Evolutionary conservation across 345 rosid genomes (phyloP).

Genomic region (Adansonia digitata): DNA sequence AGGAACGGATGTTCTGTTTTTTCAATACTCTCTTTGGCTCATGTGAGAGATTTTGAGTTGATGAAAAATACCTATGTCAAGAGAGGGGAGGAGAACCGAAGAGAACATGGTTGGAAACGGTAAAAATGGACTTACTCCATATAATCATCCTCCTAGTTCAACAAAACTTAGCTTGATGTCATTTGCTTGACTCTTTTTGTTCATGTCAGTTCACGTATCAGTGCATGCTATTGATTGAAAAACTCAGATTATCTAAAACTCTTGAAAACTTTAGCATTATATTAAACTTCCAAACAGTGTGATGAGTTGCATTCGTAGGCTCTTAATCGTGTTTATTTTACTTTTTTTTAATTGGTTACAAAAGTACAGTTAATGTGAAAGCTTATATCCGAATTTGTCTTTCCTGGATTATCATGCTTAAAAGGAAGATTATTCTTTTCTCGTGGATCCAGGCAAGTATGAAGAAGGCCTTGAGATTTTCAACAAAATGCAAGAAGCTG

Average conservation of each 20-base stretch:
- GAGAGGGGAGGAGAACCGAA: background rate
- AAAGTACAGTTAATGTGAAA: background rate
- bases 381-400: background rate
- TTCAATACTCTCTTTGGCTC: background rate
- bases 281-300: background rate
- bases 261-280: background rate
- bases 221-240: background rate
- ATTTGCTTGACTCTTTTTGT: background rate
- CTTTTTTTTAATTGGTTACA: background rate
- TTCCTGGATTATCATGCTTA: constrained; percentile 11
- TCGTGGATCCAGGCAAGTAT: constrained; percentile 50
- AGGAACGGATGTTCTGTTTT: background rate
- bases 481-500: constrained; percentile 71
- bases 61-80: background rate
- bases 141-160: background rate
- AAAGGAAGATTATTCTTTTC: constrained; percentile 16
- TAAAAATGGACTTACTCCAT: background rate
- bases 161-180: background rate
- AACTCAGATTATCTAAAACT: background rate
- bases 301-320: background rate
- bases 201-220: background rate
- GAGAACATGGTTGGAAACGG: background rate
- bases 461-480: constrained; percentile 68
- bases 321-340: background rate
- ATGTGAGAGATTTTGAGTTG: background rate